These are phyloP conservation scores for Trametes cingulata DNA, from an alignment of 768 basidiomycete species.

Conservation along the genomic window DNA sequence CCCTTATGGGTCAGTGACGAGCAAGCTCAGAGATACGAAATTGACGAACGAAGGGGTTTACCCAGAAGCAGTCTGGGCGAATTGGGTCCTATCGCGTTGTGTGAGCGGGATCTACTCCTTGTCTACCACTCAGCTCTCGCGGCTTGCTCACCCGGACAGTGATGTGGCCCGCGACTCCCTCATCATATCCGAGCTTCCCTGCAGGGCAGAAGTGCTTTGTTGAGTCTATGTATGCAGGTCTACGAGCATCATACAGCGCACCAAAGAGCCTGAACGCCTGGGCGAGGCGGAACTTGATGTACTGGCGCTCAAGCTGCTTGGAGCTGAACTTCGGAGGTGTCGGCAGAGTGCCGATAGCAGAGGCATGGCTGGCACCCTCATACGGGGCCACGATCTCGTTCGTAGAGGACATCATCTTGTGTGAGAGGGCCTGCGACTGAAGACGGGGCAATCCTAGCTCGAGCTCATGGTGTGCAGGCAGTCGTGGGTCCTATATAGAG, in stretches of 20 bases:
- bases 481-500: not conserved
- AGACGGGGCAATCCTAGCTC: not conserved
- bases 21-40: not conserved
- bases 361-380: not conserved
- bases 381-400: not conserved
- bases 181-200: constrained; percentile 44
- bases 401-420: not conserved
- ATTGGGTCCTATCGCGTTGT: constrained; percentile 38
- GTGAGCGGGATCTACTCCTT: not conserved
- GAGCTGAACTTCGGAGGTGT: not conserved
- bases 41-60: constrained; percentile 43
- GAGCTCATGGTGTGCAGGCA: not conserved
- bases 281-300: constrained; percentile 34
- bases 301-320: not conserved
- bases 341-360: not conserved
- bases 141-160: constrained; percentile 39
- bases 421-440: not conserved
- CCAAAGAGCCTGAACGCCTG: constrained; percentile 49
- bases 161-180: constrained; percentile 53
- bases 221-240: no score
- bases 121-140: not conserved
- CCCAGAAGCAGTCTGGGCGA: constrained; percentile 46
- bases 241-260: constrained; percentile 18
- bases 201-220: not conserved
- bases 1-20: not conserved